Evolutionary conservation across 257 asterid genomes (phyloP).

Genomic region (Solanum chiquidenum): DNA sequence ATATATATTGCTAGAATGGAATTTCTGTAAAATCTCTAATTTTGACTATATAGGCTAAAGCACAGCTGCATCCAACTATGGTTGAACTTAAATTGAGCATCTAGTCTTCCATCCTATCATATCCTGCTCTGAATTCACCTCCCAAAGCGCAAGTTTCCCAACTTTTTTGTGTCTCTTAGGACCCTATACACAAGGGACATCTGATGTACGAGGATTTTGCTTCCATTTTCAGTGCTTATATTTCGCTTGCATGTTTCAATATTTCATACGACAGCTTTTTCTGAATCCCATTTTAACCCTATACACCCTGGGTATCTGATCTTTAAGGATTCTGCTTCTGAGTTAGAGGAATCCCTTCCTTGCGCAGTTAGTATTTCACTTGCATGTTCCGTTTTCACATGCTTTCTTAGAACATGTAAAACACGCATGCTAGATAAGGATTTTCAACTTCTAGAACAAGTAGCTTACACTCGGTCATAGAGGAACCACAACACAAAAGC

Average conservation of each 20-base stretch:
- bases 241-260: not conserved
- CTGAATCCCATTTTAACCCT: not conserved
- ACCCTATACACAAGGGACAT: not conserved
- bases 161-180: not conserved
- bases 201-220: not conserved
- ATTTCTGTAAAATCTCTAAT: not conserved
- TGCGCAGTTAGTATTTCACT: not conserved
- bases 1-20: not conserved
- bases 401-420: not conserved
- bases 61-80: not conserved
- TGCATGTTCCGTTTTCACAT: not conserved
- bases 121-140: not conserved
- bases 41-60: not conserved
- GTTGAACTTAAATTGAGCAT: not conserved
- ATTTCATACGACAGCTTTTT: not conserved
- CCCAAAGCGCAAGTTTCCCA: not conserved
- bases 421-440: not conserved
- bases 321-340: not conserved
- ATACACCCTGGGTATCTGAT: not conserved
- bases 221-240: not conserved
- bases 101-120: not conserved
- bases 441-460: not conserved
- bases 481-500: not conserved
- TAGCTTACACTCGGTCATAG: not conserved
- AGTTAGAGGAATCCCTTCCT: not conserved